A percentile compares a stretch with the other conserved stretches of the same genome.
These are phyloP conservation scores for Arthrobotrys sphaeroides DNA, from an alignment of 2,329 filamentous ascomycete species.

Conservation along the genomic window DNA sequence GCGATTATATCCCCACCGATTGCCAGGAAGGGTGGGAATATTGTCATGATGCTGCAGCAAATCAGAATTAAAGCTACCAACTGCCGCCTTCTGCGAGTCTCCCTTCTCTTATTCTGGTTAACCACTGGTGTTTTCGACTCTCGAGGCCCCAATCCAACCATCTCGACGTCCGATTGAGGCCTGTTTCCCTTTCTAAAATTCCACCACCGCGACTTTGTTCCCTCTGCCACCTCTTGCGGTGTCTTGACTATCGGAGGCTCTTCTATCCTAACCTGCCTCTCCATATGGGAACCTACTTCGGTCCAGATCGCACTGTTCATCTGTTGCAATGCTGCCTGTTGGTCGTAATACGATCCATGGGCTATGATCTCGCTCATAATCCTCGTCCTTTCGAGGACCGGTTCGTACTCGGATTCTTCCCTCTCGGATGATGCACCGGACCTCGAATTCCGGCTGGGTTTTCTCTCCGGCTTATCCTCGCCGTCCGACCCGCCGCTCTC, in stretches of 20 bases:
- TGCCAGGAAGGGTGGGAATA: conserved; percentile 37
- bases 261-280: conserved; percentile 19
- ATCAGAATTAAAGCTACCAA: conserved; percentile 4
- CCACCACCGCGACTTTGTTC: conserved; percentile 2
- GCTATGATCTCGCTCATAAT: conserved; percentile 30
- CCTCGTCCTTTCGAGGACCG: conserved; percentile 1
- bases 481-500: conserved; percentile 7
- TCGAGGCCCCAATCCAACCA: neutral
- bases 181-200: neutral
- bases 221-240: neutral
- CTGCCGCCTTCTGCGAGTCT: neutral
- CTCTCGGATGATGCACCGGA: neutral
- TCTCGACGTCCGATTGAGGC: neutral
- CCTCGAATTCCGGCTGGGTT: neutral
- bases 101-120: neutral
- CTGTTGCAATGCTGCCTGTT: conserved; percentile 23
- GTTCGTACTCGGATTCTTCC: conserved; percentile 1
- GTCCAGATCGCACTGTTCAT: conserved; percentile 47
- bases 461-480: neutral
- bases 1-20: conserved; percentile 43
- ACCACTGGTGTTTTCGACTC: neutral
- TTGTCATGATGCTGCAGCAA: conserved; percentile 10
- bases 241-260: neutral
- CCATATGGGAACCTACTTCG: conserved; percentile 35
- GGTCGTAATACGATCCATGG: conserved; percentile 36